Evolutionary conservation across 108 stramenopile genomes (phyloP).

Genomic region (Pseudonitzschia delicatissima): DNA sequence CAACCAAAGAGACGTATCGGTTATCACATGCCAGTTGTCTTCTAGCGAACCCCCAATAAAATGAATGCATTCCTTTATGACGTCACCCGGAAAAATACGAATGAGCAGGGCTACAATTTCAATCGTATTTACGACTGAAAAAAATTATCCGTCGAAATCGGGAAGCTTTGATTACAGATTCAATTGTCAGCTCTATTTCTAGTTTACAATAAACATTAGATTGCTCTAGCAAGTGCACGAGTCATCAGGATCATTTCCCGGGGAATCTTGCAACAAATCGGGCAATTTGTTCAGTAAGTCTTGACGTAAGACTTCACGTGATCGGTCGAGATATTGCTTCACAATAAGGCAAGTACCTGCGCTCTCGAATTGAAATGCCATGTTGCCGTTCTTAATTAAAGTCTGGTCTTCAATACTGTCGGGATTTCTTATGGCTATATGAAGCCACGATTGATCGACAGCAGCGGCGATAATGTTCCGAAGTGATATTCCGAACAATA

Average conservation of each 20-base stretch:
- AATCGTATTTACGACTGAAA: background rate
- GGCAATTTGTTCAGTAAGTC: conserved; percentile 32
- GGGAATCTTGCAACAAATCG: background rate
- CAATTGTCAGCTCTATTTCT: background rate
- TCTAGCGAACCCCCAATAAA: too few species aligned
- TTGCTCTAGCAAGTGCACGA: background rate
- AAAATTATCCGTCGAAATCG: background rate
- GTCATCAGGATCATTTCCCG: background rate
- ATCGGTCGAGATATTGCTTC: conserved; percentile 64
- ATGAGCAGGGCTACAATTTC: too few species aligned
- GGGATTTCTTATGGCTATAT: conserved; percentile 55
- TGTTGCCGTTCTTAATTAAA: conserved; percentile 67
- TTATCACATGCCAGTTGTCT: too few species aligned
- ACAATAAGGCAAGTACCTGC: conserved; percentile 47
- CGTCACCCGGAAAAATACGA: too few species aligned
- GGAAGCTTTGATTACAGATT: background rate
- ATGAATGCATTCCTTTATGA: too few species aligned
- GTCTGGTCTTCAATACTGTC: conserved; percentile 21
- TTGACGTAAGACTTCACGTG: conserved; percentile 30
- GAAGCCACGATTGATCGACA: conserved; percentile 60
- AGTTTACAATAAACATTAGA: background rate
- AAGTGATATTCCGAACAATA: conserved; percentile 50
- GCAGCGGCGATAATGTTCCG: conserved; percentile 68
- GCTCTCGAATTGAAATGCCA: conserved; percentile 66
- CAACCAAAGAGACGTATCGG: too few species aligned